Percentiles rank a stretch among this genome's conserved stretches.
phyloP scores from a whole-genome alignment of 2,329 filamentous ascomycete genomes.

The Polytolypa hystricis region DNA sequence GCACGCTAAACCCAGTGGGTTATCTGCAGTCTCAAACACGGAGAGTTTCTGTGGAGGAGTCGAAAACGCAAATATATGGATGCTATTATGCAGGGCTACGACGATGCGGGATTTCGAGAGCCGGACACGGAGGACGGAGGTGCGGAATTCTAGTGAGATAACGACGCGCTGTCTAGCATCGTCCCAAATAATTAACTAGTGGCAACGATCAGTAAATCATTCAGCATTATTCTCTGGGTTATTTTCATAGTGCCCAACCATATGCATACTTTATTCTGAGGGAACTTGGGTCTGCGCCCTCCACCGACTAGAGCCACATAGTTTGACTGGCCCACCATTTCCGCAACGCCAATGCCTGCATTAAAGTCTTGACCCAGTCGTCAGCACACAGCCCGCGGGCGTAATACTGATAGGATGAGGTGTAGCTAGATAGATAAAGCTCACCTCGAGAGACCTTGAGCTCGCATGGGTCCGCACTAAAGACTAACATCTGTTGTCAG shows the following conservation, averaged over 20 bases:
- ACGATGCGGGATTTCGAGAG: constrained; percentile 66
- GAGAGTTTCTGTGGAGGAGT: constrained; percentile 59
- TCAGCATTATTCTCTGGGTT: too few relatives aligned
- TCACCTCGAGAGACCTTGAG: constrained; percentile 53
- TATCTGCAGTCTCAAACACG: constrained; percentile 76
- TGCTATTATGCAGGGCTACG: constrained; percentile 69
- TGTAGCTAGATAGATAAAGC: too few relatives aligned
- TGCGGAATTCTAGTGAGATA: constrained; percentile 67
- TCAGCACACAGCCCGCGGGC: too few relatives aligned
- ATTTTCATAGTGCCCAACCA: background rate
- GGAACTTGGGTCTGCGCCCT: constrained; percentile 72
- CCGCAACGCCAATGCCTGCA: constrained; percentile 67
- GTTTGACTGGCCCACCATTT: constrained; percentile 79
- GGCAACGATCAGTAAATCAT: constrained; percentile 1
- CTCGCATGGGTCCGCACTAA: constrained; percentile 60
- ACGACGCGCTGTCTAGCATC: constrained; percentile 65
- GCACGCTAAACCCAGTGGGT: constrained; percentile 68
- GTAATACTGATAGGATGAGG: too few relatives aligned
- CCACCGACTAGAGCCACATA: constrained; percentile 85
- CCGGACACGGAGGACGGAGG: constrained; percentile 67
- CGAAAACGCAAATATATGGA: constrained; percentile 70
- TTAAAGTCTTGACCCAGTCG: constrained; percentile 65
- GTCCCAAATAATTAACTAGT: constrained; percentile 74
- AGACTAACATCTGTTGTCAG: too few relatives aligned
- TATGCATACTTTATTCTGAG: constrained; percentile 62